Percentiles rank a stretch among this genome's conserved stretches.
phyloP scores from a whole-genome alignment of 192 early-diverging fungal species.

The Gigaspora rosea region DNA sequence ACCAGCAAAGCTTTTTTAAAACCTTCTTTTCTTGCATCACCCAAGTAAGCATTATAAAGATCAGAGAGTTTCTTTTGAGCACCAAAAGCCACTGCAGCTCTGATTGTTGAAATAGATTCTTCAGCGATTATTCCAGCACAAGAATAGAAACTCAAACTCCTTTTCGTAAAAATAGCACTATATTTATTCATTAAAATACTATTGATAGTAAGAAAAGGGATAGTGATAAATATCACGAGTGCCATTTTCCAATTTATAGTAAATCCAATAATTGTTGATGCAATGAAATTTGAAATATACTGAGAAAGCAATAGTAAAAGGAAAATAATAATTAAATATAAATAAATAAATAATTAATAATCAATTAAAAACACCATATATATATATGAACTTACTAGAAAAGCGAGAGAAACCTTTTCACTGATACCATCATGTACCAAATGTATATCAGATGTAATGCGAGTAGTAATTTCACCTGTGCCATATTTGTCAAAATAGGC shows the following conservation, averaged over 20 bases:
- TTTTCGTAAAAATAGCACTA: constrained; percentile 48
- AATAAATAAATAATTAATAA: too few relatives aligned
- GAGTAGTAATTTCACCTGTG: constrained; percentile 58
- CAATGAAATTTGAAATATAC: constrained; percentile 62
- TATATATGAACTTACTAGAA: too few relatives aligned
- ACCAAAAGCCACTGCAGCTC: too few relatives aligned
- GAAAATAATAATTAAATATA: too few relatives aligned
- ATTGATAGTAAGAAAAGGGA: constrained; percentile 40
- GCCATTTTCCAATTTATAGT: constrained; percentile 54
- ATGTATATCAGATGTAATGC: constrained; percentile 79
- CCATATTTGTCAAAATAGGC: constrained; percentile 74
- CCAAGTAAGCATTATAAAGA: too few relatives aligned
- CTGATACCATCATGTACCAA: constrained; percentile 83
- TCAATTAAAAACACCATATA: too few relatives aligned
- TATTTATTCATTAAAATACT: constrained; percentile 42
- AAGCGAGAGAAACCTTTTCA: constrained; percentile 63
- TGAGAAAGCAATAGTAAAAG: constrained; percentile 45
- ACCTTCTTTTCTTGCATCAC: too few relatives aligned
- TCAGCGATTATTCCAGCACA: too few relatives aligned
- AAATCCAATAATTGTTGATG: constrained; percentile 76
- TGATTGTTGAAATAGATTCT: too few relatives aligned
- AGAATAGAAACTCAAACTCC: constrained; percentile 44
- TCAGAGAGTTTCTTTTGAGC: too few relatives aligned
- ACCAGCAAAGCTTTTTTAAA: constrained; percentile 76
- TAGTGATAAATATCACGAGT: background rate